Conservation (phyloP, 768 basidiomycete species). For the Pleurotus tuoliensis region DNA sequence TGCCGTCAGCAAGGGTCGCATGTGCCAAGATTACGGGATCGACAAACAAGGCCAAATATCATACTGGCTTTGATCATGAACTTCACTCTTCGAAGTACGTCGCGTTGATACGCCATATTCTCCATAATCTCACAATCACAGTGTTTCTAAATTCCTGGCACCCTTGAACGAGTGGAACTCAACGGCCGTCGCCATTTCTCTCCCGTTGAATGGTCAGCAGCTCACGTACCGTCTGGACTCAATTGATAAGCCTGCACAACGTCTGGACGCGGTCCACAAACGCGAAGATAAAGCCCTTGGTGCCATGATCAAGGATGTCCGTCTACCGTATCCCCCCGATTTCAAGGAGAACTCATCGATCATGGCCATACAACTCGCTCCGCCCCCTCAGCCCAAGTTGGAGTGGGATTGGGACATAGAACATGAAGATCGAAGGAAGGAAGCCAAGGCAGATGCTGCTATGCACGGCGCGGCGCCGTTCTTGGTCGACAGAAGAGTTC, state of each 20-base stretch:
- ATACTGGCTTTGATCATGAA: not conserved
- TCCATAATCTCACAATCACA: not conserved
- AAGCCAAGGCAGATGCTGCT: constrained; percentile 59
- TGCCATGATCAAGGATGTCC: constrained; percentile 4
- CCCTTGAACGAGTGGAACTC: constrained; percentile 10
- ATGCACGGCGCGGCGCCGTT: constrained; percentile 64
- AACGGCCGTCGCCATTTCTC: not conserved
- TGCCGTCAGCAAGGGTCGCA: not conserved
- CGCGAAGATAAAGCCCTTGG: not conserved
- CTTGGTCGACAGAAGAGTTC: constrained; percentile 67
- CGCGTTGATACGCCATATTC: not conserved
- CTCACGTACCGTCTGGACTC: constrained; percentile 4
- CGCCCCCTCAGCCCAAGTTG: constrained; percentile 25
- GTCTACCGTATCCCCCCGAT: not conserved
- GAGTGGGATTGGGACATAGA: constrained; percentile 73
- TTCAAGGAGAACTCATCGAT: not conserved
- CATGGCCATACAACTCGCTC: constrained; percentile 8
- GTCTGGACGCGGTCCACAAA: constrained; percentile 7
- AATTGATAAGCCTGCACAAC: constrained; percentile 4
- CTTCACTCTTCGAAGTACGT: not conserved
- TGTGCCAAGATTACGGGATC: constrained; percentile 6
- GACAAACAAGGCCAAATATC: constrained; percentile 1
- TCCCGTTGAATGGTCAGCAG: constrained; percentile 1
- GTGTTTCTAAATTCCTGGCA: constrained; percentile 9
- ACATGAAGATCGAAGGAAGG: constrained; percentile 63